phyloP scores from a whole-genome alignment of 495 filamentous ascomycete genomes.

The Penicillium egyptiacum region DNA sequence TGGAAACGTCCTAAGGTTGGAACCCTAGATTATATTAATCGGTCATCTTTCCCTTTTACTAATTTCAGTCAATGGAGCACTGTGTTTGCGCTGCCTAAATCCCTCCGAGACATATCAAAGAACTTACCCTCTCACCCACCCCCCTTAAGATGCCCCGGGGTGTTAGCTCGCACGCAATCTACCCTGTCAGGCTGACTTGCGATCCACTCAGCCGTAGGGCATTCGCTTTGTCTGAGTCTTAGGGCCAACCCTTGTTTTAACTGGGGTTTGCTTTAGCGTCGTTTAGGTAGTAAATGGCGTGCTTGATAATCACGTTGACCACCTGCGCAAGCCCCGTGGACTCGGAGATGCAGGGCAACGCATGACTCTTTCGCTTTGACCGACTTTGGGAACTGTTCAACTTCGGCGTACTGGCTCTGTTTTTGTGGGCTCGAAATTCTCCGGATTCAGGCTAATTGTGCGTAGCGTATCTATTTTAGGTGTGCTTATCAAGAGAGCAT shows the following conservation, averaged over 20 bases:
- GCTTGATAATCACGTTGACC: background rate
- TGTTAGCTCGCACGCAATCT: background rate
- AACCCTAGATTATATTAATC: background rate
- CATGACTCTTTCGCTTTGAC: background rate
- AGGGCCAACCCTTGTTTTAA: background rate
- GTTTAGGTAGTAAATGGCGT: background rate
- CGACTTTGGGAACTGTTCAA: background rate
- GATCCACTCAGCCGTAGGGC: background rate
- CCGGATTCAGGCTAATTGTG: background rate
- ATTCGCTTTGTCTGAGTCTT: background rate
- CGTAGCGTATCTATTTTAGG: background rate
- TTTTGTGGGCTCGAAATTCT: background rate
- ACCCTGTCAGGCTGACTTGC: background rate
- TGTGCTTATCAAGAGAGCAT: background rate
- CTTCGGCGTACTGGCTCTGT: background rate
- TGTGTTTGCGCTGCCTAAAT: background rate
- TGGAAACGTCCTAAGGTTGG: background rate
- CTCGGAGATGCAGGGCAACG: background rate
- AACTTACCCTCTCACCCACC: background rate
- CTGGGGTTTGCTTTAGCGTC: background rate
- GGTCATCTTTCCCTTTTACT: background rate
- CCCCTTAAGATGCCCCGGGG: background rate
- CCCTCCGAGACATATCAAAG: background rate
- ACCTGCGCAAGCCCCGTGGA: background rate
- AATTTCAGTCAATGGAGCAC: background rate